phyloP scores from a whole-genome alignment of 2,329 filamentous ascomycete species.

The Botryotinia calthae region DNA sequence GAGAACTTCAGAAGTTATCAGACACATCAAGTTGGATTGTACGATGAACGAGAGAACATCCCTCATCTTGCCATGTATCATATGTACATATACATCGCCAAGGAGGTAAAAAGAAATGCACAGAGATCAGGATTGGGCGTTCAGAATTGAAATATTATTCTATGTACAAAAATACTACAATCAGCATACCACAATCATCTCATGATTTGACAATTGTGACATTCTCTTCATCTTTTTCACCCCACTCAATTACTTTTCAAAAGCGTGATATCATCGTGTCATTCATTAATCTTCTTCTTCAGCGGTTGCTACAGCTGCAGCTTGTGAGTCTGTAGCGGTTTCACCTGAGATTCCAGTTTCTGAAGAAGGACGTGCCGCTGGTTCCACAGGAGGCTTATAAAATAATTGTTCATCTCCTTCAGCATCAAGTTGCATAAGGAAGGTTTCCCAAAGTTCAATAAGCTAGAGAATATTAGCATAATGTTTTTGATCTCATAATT shows the following conservation, averaged over 20 bases:
- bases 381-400: constrained; percentile 61
- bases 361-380: constrained; percentile 50
- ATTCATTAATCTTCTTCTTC: constrained; percentile 32
- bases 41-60: neutral
- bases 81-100: neutral
- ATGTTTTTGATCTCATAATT: neutral
- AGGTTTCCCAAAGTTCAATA: constrained; percentile 96
- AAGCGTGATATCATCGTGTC: constrained; percentile 17
- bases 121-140: constrained; percentile 11
- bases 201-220: constrained; percentile 12
- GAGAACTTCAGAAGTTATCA: neutral
- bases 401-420: constrained; percentile 78
- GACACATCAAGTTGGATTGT: neutral
- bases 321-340: constrained; percentile 29
- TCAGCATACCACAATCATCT: constrained; percentile 7
- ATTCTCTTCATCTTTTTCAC: constrained; percentile 12
- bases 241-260: constrained; percentile 14
- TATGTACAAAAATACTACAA: constrained; percentile 36
- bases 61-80: neutral
- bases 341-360: constrained; percentile 39
- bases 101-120: neutral
- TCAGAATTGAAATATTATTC: constrained; percentile 29
- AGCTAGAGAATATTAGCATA: constrained; percentile 42
- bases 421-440: constrained; percentile 90
- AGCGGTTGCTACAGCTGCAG: constrained; percentile 26